Evolutionary conservation across 306 rosid species (phyloP).

Genomic region (Argentina anserina): DNA sequence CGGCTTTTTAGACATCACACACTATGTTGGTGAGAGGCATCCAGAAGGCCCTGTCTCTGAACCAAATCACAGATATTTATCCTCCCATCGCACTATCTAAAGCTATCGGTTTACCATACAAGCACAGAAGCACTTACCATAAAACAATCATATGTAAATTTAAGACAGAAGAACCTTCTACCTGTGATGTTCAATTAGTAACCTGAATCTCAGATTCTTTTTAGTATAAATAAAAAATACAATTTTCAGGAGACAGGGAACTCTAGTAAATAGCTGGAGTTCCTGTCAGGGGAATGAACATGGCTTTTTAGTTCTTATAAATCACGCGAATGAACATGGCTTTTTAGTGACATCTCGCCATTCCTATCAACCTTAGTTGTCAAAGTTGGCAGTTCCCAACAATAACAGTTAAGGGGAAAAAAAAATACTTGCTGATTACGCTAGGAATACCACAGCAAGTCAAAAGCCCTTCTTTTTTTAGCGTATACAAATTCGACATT

Average conservation of each 20-base stretch:
- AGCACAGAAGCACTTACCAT: no score
- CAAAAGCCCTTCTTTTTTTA: neutral
- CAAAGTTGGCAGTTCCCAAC: neutral
- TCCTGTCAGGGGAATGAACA: no score
- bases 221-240: no score
- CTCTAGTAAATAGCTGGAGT: neutral
- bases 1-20: neutral
- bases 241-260: no score
- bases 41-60: neutral
- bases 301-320: no score
- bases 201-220: no score
- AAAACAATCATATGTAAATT: neutral
- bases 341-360: neutral
- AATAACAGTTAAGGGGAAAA: neutral
- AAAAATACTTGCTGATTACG: neutral
- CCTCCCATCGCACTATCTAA: neutral
- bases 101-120: no score
- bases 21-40: neutral
- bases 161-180: neutral
- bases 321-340: no score
- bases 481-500: no score
- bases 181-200: neutral
- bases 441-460: neutral
- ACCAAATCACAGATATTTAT: neutral
- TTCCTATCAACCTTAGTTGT: neutral